A percentile compares a stretch with the other conserved stretches of the same genome.
Evolutionary conservation across 495 filamentous ascomycete genomes (phyloP).

Genomic region (Xylaria acuta): DNA sequence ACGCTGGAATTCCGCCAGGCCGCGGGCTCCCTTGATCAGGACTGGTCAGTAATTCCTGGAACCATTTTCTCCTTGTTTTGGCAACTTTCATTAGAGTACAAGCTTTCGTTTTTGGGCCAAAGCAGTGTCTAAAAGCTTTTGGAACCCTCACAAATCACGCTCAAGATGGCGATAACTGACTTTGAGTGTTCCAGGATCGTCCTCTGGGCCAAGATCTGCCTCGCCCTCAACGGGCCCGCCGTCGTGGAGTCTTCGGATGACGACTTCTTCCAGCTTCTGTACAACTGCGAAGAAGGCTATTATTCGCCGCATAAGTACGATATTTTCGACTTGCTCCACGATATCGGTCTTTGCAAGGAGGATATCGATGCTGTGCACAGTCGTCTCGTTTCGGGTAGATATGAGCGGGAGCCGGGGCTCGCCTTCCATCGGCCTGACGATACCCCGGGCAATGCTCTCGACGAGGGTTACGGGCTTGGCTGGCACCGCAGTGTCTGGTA

Average conservation of each 20-base stretch:
- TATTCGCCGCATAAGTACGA: background rate
- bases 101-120: too few species aligned
- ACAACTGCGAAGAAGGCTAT: background rate
- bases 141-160: too few species aligned
- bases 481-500: background rate
- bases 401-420: slow-evolving; percentile 3
- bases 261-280: slow-evolving; percentile 8
- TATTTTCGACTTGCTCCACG: slow-evolving; percentile 18
- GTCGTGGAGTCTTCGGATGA: slow-evolving; percentile 1
- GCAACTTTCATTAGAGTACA: too few species aligned
- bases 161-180: too few species aligned
- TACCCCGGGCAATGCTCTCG: background rate
- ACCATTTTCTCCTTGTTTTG: too few species aligned
- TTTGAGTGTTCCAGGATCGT: background rate
- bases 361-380: background rate
- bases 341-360: background rate
- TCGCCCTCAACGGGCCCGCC: slow-evolving; percentile 2
- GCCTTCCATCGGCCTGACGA: slow-evolving; percentile 7
- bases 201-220: slow-evolving; percentile 13
- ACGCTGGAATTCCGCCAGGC: slow-evolving; percentile 13
- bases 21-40: background rate
- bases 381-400: background rate
- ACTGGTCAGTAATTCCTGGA: too few species aligned
- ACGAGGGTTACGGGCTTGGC: background rate
- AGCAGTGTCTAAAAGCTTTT: too few species aligned